Evolutionary conservation across 2,329 filamentous ascomycete species (phyloP).

Genomic region (Colletotrichum tanaceti): DNA sequence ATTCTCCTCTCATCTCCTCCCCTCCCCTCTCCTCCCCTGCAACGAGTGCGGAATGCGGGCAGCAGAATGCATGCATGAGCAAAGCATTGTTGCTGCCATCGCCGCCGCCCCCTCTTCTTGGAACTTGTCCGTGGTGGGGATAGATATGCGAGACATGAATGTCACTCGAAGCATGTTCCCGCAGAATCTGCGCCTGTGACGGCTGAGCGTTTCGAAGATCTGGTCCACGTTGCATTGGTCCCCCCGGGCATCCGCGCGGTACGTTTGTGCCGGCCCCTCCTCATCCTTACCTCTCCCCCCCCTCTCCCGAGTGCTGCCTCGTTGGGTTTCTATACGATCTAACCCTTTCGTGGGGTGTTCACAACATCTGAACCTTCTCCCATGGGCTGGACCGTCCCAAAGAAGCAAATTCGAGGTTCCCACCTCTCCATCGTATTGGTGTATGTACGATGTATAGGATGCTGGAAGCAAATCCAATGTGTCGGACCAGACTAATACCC

Average conservation of each 20-base stretch:
- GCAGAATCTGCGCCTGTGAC: constrained; percentile 15
- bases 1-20: no score
- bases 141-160: neutral
- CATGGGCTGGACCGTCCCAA: constrained; percentile 28
- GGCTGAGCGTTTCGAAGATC: constrained; percentile 31
- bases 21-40: neutral
- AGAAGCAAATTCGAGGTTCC: constrained; percentile 4
- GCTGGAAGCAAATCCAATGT: constrained; percentile 2
- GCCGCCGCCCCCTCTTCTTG: neutral
- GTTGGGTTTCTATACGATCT: constrained; percentile 10
- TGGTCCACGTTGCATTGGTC: constrained; percentile 27
- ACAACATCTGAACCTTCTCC: constrained; percentile 22
- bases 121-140: constrained; percentile 9
- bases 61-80: constrained; percentile 1
- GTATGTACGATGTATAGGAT: no score
- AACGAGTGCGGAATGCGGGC: constrained; percentile 15
- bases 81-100: neutral
- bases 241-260: constrained; percentile 13
- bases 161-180: constrained; percentile 20
- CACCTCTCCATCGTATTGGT: neutral
- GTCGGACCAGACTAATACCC: neutral
- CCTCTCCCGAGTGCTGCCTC: neutral
- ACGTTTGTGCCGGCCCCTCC: constrained; percentile 9
- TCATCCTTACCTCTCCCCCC: no score
- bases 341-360: constrained; percentile 15